Percentiles rank a stretch among this genome's conserved stretches.
phyloP scores from a whole-genome alignment of 2,329 filamentous ascomycete genomes.

The Fusarium sp. region DNA sequence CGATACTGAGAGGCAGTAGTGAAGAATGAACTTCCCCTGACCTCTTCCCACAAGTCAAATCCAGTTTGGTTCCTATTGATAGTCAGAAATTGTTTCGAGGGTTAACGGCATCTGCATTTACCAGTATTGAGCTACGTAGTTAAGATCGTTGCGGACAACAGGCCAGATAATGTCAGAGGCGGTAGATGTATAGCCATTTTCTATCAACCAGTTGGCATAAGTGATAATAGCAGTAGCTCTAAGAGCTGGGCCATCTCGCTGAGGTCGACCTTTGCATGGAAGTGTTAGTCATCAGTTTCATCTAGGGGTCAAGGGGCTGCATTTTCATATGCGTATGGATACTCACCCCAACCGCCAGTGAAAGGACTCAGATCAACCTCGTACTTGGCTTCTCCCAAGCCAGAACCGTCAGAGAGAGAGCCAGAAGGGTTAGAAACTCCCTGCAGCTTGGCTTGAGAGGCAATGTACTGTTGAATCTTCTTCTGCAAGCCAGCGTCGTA shows the following conservation, averaged over 20 bases:
- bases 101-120: slow-evolving; percentile 31
- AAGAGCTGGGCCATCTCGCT: slow-evolving; percentile 82
- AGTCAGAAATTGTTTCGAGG: background rate
- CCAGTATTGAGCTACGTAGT: slow-evolving; percentile 80
- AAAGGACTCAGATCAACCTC: slow-evolving; percentile 72
- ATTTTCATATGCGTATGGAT: background rate
- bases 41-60: slow-evolving; percentile 88
- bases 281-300: slow-evolving; percentile 13
- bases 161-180: slow-evolving; percentile 74
- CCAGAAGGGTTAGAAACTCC: slow-evolving; percentile 77
- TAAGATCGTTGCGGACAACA: slow-evolving; percentile 78
- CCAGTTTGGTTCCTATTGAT: slow-evolving; percentile 62
- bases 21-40: slow-evolving; percentile 82
- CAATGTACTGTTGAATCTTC: slow-evolving; percentile 75
- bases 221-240: slow-evolving; percentile 77
- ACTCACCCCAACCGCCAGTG: slow-evolving; percentile 72
- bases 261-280: slow-evolving; percentile 67
- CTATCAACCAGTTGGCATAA: slow-evolving; percentile 78
- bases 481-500: slow-evolving; percentile 69
- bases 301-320: background rate
- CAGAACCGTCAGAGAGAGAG: slow-evolving; percentile 60
- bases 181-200: slow-evolving; percentile 70
- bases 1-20: slow-evolving; percentile 77
- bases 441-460: slow-evolving; percentile 73
- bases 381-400: slow-evolving; percentile 80